phyloP scores from a whole-genome alignment of 2,329 filamentous ascomycete genomes.

The Clarireedia homoeocarpa region DNA sequence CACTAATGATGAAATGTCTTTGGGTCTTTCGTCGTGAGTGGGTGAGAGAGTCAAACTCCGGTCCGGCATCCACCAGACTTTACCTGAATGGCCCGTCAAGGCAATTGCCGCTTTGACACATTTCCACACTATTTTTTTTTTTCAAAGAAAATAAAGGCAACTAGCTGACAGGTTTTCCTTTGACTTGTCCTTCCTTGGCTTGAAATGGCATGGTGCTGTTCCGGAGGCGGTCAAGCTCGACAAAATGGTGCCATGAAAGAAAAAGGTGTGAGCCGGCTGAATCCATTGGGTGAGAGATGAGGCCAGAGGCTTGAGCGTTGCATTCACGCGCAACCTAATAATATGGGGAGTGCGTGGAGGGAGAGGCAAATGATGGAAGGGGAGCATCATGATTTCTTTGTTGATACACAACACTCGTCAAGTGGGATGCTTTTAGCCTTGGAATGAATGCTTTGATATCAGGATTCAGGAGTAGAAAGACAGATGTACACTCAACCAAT shows the following conservation, averaged over 20 bases:
- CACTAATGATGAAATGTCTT: background rate
- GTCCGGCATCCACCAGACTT: background rate
- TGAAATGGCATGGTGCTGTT: background rate
- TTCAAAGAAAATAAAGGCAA: background rate
- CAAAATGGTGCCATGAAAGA: background rate
- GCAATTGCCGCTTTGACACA: background rate
- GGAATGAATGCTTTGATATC: too few relatives aligned
- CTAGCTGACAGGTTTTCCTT: background rate
- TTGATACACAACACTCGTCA: background rate
- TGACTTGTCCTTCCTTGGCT: background rate
- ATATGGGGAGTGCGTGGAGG: background rate
- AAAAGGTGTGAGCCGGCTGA: background rate
- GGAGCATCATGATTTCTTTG: background rate
- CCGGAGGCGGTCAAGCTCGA: background rate
- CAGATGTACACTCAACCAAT: too few relatives aligned
- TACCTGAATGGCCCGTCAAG: background rate
- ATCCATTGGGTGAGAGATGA: background rate
- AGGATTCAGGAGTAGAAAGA: too few relatives aligned
- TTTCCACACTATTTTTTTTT: background rate
- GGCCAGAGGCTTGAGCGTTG: background rate
- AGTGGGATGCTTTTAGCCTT: too few relatives aligned
- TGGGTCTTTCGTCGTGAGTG: background rate
- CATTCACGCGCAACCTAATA: background rate
- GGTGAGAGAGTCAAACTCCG: background rate
- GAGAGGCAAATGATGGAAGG: background rate